Percentiles rank a stretch among this genome's conserved stretches.
These are phyloP conservation scores for Clonostachys chloroleuca DNA, from an alignment of 2,329 filamentous ascomycete species.

Conservation along the genomic window DNA sequence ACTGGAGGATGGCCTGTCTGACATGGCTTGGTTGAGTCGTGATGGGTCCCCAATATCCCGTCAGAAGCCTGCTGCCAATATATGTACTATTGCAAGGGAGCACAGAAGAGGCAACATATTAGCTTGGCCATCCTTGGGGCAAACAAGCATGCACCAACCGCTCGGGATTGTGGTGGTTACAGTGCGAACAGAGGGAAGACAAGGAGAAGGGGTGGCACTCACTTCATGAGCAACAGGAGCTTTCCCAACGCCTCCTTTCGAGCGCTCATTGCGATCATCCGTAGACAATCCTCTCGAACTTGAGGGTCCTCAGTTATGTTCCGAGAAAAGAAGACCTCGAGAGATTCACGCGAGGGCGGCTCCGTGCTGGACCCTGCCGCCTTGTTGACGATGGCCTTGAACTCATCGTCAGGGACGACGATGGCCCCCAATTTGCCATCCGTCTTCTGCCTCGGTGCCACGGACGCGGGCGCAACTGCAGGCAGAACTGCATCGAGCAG, in stretches of 20 bases:
- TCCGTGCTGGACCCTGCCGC: conserved; percentile 13
- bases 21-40: conserved; percentile 54
- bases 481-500: conserved; percentile 58
- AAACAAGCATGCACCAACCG: background rate
- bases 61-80: conserved; percentile 59
- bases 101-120: background rate
- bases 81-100: conserved; percentile 43
- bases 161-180: too few species aligned
- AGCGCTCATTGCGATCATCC: conserved; percentile 31
- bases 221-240: conserved; percentile 37
- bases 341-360: conserved; percentile 27
- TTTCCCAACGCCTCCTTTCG: conserved; percentile 28
- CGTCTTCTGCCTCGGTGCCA: background rate
- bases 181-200: too few species aligned
- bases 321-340: conserved; percentile 49
- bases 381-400: conserved; percentile 36
- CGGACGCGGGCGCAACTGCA: conserved; percentile 40
- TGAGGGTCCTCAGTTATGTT: conserved; percentile 43
- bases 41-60: conserved; percentile 61
- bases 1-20: conserved; percentile 57
- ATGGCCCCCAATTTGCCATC: conserved; percentile 22
- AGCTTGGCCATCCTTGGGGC: background rate
- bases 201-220: conserved; percentile 14
- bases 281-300: conserved; percentile 46
- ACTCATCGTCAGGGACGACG: conserved; percentile 42